Evolutionary conservation across 768 basidiomycete species (phyloP), one percentile per base, ranked within the genome.

Genomic region (Clitopilus passeckerianus): DNA sequence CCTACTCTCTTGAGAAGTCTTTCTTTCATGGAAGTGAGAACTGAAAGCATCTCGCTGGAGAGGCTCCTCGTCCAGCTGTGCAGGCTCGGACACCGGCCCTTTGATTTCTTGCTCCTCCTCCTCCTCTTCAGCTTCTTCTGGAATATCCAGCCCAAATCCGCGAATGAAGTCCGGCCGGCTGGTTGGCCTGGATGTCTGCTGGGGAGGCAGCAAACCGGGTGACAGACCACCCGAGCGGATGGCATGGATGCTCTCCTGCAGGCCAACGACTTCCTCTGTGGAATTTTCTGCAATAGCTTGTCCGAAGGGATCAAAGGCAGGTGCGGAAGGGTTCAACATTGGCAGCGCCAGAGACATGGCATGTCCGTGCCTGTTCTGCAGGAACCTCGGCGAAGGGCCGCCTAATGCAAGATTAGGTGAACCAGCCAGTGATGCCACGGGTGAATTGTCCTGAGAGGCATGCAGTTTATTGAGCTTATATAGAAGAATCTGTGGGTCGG

Each of bases 381-480:
- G 74, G 75, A 74, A 81, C 10, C 54, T 15, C 9, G 54, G 54
- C 4, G 81, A 76, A 10, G 83, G 66, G n/a, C 67, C 65, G 53
- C 68, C 68, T n/a, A 80, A 77, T 0, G 78, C 74, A 18, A 83
- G 84, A 58, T 87, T 86, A 0, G 90, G 91, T 2, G 91, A 91
- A 7, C 80, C 72, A 12, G 86, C 74, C 27, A 86, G 68, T 0
- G 89, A 90, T 57, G 76, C 78, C 1, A 77, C 68, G 3, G 80
- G 74, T 2, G 82, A 80, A 16, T 66, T 69, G 64, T 81, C 75
- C 64, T 90, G 89, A 0, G 87, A 80, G 71, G 87, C 87, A 62
- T 91, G 91, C 9, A 94, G 77, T 72, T 91, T 91, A 74, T 91
- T 91, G 46, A 93, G 77, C 71, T 91, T 93, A 74, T 89, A 92